Evolutionary conservation across 345 rosid genomes (phyloP), one percentile per base, ranked within the genome.

Genomic region (Camelina sativa): DNA sequence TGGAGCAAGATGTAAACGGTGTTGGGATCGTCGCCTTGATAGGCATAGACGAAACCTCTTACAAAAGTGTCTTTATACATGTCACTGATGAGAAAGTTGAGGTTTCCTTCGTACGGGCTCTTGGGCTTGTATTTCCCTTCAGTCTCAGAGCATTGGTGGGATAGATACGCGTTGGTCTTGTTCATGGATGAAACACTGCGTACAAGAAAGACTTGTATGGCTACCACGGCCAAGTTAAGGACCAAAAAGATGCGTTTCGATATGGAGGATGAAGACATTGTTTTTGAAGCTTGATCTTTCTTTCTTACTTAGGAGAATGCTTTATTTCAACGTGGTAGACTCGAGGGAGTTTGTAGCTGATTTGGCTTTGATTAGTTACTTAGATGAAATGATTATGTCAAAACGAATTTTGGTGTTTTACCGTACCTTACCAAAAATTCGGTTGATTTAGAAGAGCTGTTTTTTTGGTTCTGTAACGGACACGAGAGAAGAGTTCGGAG

Each of bases 101-200:
- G 55, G 55, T 56, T 56, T 43, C 9, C 1, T 8, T 16, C 54
- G 9, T 55, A 55, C 17, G 54, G 43, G 2, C 64, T 69, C 54
- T 69, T 56, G 2, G 13, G 43, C 12, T 69, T 56, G 54, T 35
- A 69, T 55, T 56, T 55, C 13, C 63, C 64, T 55, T 69, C 64
- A 4, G 1, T 1, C 1, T 69, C 51, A 11, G 54, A 55, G 54
- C 64, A 69, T 30, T 16, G 41, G 54, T 69, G 73, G 50, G 43
- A 11, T 43, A 69, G 32, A 56, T 40, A 55, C 6, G 64, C 32
- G 8, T 69, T 56, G 43, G 41, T 55, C 4, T 55, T 17, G 53
- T 25, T 69, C 54, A 69, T 17, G 12, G 53, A 41, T 6, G 73
- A 69, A 11, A 41, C 63, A 1, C 11, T 40, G 41, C 63, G 41